Conservation (phyloP, 495 filamentous ascomycete genomes). For the Aspergillus cristatus region DNA sequence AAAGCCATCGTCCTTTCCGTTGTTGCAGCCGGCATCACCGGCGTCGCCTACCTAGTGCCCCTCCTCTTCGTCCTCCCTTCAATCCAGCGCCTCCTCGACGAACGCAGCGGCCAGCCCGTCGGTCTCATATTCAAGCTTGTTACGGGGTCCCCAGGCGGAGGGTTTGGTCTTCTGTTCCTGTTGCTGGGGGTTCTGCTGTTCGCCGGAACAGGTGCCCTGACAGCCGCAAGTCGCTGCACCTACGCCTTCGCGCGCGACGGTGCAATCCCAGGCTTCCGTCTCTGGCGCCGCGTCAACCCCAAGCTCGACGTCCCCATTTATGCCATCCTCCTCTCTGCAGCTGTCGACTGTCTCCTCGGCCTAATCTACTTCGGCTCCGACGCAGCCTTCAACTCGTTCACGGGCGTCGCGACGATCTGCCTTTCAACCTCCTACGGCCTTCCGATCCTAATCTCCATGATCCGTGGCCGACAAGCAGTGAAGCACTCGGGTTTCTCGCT, state of each 20-base stretch:
- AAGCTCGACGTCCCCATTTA: constrained; percentile 48
- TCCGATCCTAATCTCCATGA: constrained; percentile 51
- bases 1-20: constrained; percentile 66
- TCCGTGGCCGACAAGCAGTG: constrained; percentile 40
- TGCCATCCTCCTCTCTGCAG: constrained; percentile 47
- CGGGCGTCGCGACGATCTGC: constrained; percentile 57
- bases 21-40: constrained; percentile 57
- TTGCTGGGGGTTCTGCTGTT: constrained; percentile 69
- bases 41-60: constrained; percentile 59
- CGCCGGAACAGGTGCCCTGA: constrained; percentile 60
- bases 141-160: constrained; percentile 41
- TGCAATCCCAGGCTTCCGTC: constrained; percentile 56
- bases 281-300: constrained; percentile 53
- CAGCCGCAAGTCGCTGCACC: constrained; percentile 64
- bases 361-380: constrained; percentile 55
- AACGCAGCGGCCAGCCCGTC: constrained; percentile 46
- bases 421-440: constrained; percentile 53
- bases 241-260: constrained; percentile 63
- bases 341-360: constrained; percentile 46
- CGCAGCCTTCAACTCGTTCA: constrained; percentile 58
- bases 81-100: constrained; percentile 45
- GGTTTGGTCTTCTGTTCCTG: constrained; percentile 63
- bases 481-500: constrained; percentile 39
- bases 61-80: constrained; percentile 56
- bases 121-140: constrained; percentile 25